Base-by-base conservation (phyloP, 352 stramenopile species). In the Discostella stelligera region DNA sequence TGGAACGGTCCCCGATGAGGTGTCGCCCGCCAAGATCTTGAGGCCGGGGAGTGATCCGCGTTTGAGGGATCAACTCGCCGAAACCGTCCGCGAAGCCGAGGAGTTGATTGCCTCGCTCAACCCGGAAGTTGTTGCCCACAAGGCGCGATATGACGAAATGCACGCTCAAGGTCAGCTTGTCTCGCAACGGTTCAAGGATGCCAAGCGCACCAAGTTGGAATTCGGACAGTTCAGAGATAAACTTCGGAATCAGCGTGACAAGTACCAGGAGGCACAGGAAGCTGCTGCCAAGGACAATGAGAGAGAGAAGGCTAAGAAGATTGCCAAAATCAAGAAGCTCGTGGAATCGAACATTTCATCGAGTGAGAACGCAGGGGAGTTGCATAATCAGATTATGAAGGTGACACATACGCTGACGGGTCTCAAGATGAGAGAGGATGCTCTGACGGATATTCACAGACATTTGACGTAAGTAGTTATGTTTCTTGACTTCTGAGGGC, bases 191-290 rank as follows among this genome's bases (percentile, higher is more conserved):
- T 46, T 75, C 7, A 84, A 87, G 52, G 50, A 83, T 37, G 72
- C 79, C 11, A 84, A 84, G 61, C 64, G 70, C 18, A 67, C 60
- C 3, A 71, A 81, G n/a, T 25, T 52, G 27, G 69, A 75, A 4
- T 68, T 78, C 7, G 18, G 37, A 3, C 71, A 83, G n/a, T 70
- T 82, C 20, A 46, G 79, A 23, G 58, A 75, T 27, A 93, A 88
- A 70, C 37, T 88, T 3, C 53, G 76, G 11, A 82, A 75, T 59
- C 70, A 80, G 14, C 66, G 84, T 39, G 52, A 69, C 1, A 93
- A 93, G 64, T 55, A 91, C n/a, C 50, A 70, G 11, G 77, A 89
- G 61, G 74, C 75, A 11, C 66, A 89, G 44, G 74, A 79, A 46
- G 66, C 65, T 49, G 72, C 88, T n/a, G 52, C 68, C 10, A 83